Evolutionary conservation across 1,284 basidiomycete genomes (phyloP).

Genomic region (Puccinia hordei): DNA sequence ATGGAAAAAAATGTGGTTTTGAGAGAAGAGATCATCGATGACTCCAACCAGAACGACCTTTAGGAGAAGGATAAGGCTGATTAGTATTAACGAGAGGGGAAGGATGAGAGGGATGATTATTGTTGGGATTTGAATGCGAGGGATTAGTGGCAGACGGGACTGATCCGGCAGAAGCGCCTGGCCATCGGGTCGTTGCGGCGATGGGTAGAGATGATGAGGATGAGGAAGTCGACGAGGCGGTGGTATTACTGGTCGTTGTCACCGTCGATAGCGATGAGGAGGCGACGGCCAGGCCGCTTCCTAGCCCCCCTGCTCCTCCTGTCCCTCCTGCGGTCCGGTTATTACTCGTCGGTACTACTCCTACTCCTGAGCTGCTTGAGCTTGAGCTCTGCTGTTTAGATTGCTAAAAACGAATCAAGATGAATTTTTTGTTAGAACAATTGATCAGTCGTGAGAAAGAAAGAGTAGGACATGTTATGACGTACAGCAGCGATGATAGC

Average conservation of each 20-base stretch:
- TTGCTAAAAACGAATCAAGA: slow-evolving; percentile 6
- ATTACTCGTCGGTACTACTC: neutral
- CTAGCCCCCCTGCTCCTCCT: neutral
- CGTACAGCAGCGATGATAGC: slow-evolving; percentile 39
- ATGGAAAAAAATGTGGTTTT: neutral
- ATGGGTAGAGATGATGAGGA: neutral
- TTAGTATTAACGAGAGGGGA: neutral
- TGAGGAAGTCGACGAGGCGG: neutral
- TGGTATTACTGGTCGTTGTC: slow-evolving; percentile 7
- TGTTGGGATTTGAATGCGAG: neutral
- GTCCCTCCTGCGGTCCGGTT: neutral
- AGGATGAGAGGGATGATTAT: neutral
- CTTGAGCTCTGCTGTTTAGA: slow-evolving; percentile 19
- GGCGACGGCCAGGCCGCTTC: neutral
- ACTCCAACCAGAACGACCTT: slow-evolving; percentile 16
- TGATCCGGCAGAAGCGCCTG: no score
- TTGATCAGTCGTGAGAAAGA: no score
- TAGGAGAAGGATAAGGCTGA: neutral
- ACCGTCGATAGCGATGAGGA: slow-evolving; percentile 5
- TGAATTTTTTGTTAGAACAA: no score
- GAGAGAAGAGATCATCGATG: neutral
- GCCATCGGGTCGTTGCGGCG: neutral
- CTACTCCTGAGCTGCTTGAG: neutral
- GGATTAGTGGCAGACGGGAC: no score
- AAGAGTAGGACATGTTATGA: neutral